Evolutionary conservation across 2,329 filamentous ascomycete species (phyloP).

Genomic region (Zymoseptoria ardabiliae): DNA sequence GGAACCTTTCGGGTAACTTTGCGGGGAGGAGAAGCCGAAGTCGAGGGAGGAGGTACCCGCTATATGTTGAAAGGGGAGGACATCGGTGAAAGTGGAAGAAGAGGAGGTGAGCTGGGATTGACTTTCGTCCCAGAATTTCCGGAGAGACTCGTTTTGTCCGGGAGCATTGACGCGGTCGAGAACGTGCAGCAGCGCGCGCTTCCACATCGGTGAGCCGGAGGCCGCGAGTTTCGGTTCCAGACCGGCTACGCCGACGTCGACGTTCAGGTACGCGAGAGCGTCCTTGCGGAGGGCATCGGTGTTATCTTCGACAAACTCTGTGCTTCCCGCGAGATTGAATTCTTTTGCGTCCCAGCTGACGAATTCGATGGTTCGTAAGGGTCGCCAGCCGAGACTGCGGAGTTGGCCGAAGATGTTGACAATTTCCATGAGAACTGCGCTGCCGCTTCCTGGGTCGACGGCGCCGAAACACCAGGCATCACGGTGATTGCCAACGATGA

Average conservation of each 20-base stretch:
- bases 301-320: conserved; percentile 87
- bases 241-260: conserved; percentile 68
- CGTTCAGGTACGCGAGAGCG: conserved; percentile 82
- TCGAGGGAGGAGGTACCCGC: conserved; percentile 84
- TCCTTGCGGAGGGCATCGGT: conserved; percentile 64
- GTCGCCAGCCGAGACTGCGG: conserved; percentile 71
- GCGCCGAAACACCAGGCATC: conserved; percentile 90
- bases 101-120: conserved; percentile 53
- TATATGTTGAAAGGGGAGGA: conserved; percentile 83
- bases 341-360: conserved; percentile 93
- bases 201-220: conserved; percentile 72
- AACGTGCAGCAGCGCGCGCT: conserved; percentile 62
- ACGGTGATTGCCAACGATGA: conserved; percentile 88
- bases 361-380: conserved; percentile 90
- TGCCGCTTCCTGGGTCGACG: conserved; percentile 77
- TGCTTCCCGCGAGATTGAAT: conserved; percentile 90
- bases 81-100: conserved; percentile 71
- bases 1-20: conserved; percentile 63
- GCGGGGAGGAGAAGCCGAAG: conserved; percentile 62
- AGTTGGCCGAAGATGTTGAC: conserved; percentile 78
- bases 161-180: conserved; percentile 71
- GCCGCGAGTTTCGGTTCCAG: conserved; percentile 58
- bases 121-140: conserved; percentile 65
- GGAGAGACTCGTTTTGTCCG: conserved; percentile 61
- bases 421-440: conserved; percentile 84